These are phyloP conservation scores for Aspergillus carbonarius DNA, from an alignment of 2,329 filamentous ascomycete genomes.

Conservation along the genomic window DNA sequence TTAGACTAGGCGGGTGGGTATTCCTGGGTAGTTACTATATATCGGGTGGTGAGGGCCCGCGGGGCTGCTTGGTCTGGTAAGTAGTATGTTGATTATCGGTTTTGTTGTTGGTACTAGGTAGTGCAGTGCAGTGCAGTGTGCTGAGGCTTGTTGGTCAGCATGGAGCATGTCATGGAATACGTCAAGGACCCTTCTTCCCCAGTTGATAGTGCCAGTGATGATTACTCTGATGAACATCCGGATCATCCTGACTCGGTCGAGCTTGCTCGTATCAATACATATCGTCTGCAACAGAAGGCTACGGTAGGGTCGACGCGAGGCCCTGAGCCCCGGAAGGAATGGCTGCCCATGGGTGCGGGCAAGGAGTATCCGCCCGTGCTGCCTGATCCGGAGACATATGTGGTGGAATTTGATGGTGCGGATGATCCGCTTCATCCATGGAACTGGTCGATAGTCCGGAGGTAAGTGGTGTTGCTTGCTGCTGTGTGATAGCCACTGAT, in stretches of 20 bases:
- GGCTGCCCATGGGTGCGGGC: slow-evolving; percentile 34
- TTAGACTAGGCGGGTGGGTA: not conserved
- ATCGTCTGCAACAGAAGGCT: slow-evolving; percentile 21
- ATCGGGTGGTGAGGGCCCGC: not conserved
- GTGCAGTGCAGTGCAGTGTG: too few species aligned
- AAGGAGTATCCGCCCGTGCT: slow-evolving; percentile 53
- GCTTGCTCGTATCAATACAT: slow-evolving; percentile 23
- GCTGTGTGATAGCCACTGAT: not conserved
- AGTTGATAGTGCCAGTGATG: not conserved
- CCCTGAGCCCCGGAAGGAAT: slow-evolving; percentile 18
- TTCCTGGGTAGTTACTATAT: not conserved
- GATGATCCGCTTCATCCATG: slow-evolving; percentile 54
- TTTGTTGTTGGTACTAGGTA: too few species aligned
- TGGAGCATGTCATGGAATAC: not conserved
- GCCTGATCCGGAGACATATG: slow-evolving; percentile 53
- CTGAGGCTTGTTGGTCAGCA: not conserved
- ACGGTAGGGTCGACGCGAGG: slow-evolving; percentile 23
- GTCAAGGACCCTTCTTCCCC: not conserved
- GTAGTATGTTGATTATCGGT: too few species aligned
- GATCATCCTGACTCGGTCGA: slow-evolving; percentile 21
- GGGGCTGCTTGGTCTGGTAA: not conserved
- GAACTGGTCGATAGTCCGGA: slow-evolving; percentile 52
- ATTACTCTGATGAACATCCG: not conserved
- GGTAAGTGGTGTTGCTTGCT: slow-evolving; percentile 24
- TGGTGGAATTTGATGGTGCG: slow-evolving; percentile 56